These are phyloP conservation scores for Penicillium cosmopolitanum DNA, from an alignment of 495 filamentous ascomycete species.

Conservation along the genomic window DNA sequence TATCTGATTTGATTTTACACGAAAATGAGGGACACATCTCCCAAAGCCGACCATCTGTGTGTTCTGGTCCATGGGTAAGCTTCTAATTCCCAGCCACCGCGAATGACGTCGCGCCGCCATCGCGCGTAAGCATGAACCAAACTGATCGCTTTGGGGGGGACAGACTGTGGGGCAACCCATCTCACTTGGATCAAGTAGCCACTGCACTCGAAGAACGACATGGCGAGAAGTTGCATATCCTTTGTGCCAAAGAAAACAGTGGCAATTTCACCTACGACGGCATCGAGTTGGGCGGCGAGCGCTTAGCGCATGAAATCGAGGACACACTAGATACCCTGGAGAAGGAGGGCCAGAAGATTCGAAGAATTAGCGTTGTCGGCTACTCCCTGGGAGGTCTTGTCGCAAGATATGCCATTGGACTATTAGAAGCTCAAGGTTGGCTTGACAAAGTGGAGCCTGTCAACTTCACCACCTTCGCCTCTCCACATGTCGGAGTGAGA, in stretches of 20 bases:
- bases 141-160: constrained; percentile 13
- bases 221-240: constrained; percentile 67
- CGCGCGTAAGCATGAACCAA: constrained; percentile 8
- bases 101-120: constrained; percentile 11
- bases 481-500: constrained; percentile 85
- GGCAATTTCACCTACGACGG: constrained; percentile 92
- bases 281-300: constrained; percentile 87
- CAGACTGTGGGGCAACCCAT: constrained; percentile 91
- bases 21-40: constrained; percentile 13
- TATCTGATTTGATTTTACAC: neutral
- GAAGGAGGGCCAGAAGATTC: constrained; percentile 67
- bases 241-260: constrained; percentile 76
- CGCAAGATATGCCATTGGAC: constrained; percentile 82
- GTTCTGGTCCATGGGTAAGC: constrained; percentile 94
- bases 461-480: constrained; percentile 93
- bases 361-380: constrained; percentile 81
- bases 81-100: neutral
- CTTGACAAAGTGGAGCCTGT: constrained; percentile 80
- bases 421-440: constrained; percentile 77
- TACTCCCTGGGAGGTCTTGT: constrained; percentile 91
- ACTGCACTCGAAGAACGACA: constrained; percentile 67
- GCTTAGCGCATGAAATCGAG: constrained; percentile 86
- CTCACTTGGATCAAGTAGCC: constrained; percentile 75
- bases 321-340: constrained; percentile 71
- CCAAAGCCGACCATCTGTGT: constrained; percentile 71